Evolutionary conservation across 176 grass and related monocot genomes (phyloP), one percentile per base, ranked within the genome.

Genomic region (Rhynchospora breviuscula): DNA sequence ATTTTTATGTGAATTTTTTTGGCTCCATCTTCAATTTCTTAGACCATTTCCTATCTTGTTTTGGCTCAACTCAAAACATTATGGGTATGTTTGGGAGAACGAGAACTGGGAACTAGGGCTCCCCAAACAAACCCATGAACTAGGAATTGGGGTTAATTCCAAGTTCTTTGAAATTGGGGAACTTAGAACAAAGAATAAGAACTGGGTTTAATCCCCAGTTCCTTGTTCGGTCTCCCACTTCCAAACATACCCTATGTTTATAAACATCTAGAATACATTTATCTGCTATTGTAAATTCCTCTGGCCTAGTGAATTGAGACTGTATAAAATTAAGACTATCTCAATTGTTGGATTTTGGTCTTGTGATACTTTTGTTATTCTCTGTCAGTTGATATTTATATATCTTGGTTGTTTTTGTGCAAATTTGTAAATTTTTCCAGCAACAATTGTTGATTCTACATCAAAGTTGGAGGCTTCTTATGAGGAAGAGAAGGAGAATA

Each of bases 401-500:
- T 29, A 54, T 14, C 12, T 56, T 40, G 35, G 2, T 76, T 15
- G 8, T 15, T 54, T 31, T 25, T 31, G 48, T 40, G 7, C 33
- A 48, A 78, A 31, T 57, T 35, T 56, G 7, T 15, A 77, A 56
- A 17, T 52, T 77, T 57, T 78, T 57, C 33, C 73, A 57, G 73
- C 22, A 35, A 57, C 23, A 78, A 35, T 23, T 78, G 73, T 29
- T 8, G 25, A 35, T 78, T 7, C 25, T 57, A 18, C 31, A 57
- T 57, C 79, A 43, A 67, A 79, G 13, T 70, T 86, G 48, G 90
- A 91, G 75, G 84, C 77, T 40, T 67, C 78, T 7, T 64, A 71
- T 12, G 29, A 89, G 45, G 96, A 92, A 91, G 88, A 90, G 19
- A 99, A 99, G 56, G 93, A 95, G 88, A 99, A 99, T n/a, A 89